Percentiles rank a stretch among this genome's conserved stretches.
These are phyloP conservation scores for Lasiodiplodia citricola DNA, from an alignment of 2,329 filamentous ascomycete genomes.

Conservation along the genomic window DNA sequence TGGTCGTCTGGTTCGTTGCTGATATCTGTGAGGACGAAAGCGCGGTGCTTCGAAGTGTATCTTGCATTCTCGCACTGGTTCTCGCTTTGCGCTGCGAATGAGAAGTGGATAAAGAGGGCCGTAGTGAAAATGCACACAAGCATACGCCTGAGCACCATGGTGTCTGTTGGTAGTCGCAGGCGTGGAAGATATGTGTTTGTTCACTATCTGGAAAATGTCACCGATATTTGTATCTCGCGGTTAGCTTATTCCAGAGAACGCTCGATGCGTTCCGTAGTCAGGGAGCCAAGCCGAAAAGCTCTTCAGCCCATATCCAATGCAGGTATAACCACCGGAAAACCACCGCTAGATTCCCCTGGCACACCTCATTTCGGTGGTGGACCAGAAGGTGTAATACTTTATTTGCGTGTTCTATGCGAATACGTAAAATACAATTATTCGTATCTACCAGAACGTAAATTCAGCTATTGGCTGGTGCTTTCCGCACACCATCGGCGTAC, in stretches of 20 bases:
- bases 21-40: conserved; percentile 32
- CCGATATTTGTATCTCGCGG: neutral
- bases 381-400: neutral
- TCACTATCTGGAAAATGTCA: neutral
- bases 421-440: neutral
- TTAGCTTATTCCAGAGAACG: neutral
- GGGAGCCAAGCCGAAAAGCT: neutral
- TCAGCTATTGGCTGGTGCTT: neutral
- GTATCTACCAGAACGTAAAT: neutral
- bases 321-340: neutral
- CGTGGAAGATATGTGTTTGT: neutral
- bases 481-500: neutral
- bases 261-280: neutral
- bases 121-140: neutral
- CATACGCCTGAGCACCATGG: neutral
- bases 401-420: neutral
- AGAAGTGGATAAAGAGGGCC: neutral
- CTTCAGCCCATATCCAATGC: neutral
- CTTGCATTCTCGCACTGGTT: conserved; percentile 1
- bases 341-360: neutral
- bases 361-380: neutral
- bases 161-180: neutral
- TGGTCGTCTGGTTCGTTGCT: conserved; percentile 33
- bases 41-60: conserved; percentile 8
- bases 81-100: neutral